These are phyloP conservation scores for Lavandula angustifolia DNA, from an alignment of 257 asterid genomes.

Conservation along the genomic window DNA sequence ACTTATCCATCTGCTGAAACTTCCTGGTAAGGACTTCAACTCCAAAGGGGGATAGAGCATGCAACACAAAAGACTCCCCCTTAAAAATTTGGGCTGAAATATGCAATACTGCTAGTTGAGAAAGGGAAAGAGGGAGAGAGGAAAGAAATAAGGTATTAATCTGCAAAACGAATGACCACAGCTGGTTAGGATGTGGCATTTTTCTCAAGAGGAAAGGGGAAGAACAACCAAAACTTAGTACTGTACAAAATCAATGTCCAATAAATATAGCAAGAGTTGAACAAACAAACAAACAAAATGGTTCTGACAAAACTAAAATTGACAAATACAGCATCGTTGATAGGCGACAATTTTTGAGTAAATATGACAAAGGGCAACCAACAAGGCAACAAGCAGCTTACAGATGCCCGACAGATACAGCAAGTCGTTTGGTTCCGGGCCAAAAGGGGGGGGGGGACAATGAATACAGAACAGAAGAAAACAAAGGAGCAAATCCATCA, in stretches of 20 bases:
- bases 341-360: background rate
- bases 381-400: constrained; percentile 12
- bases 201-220: constrained; percentile 28
- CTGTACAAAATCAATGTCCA: constrained; percentile 19
- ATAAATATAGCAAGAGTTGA: constrained; percentile 40
- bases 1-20: constrained; percentile 83
- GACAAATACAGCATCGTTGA: constrained; percentile 20
- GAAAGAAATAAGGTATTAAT: constrained; percentile 20
- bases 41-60: constrained; percentile 85
- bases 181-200: constrained; percentile 11
- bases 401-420: constrained; percentile 23
- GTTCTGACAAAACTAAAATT: constrained; percentile 45
- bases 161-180: constrained; percentile 23
- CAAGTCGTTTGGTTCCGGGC: constrained; percentile 46
- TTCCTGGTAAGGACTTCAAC: constrained; percentile 83
- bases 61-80: constrained; percentile 74
- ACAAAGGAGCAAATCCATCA: constrained; percentile 51
- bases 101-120: constrained; percentile 30
- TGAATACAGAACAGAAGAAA: constrained; percentile 55
- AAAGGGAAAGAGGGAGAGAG: constrained; percentile 28
- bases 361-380: constrained; percentile 14
- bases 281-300: constrained; percentile 51
- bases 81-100: constrained; percentile 67
- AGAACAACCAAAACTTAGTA: constrained; percentile 14
- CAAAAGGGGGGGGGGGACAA: constrained; percentile 59